phyloP scores from a whole-genome alignment of 2,329 filamentous ascomycete species.

The Corynespora cassiicola region DNA sequence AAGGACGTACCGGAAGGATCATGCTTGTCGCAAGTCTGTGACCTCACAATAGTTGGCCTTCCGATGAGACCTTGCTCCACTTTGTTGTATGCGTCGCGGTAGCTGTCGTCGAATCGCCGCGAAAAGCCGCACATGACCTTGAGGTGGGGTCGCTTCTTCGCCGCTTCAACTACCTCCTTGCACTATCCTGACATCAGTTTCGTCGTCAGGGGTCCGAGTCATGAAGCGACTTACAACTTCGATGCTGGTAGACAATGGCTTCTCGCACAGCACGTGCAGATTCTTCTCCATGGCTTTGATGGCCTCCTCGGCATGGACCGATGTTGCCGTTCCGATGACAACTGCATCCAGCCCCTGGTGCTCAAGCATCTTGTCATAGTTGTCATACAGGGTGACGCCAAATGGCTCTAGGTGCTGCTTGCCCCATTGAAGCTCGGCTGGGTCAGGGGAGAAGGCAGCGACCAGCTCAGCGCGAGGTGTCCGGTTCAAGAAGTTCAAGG shows the following conservation, averaged over 20 bases:
- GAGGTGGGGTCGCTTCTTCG: conserved; percentile 42
- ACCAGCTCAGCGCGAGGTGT: conserved; percentile 58
- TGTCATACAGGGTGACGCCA: conserved; percentile 53
- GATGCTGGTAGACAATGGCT: conserved; percentile 45
- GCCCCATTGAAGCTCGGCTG: conserved; percentile 54
- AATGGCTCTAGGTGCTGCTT: conserved; percentile 51
- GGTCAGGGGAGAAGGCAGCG: conserved; percentile 57
- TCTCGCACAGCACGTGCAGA: conserved; percentile 47
- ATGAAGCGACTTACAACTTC: conserved; percentile 29
- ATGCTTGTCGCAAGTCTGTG: too few relatives aligned
- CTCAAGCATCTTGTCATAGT: conserved; percentile 57
- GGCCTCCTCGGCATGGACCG: conserved; percentile 44
- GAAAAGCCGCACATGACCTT: conserved; percentile 56
- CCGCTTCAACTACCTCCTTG: conserved; percentile 41
- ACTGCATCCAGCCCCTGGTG: conserved; percentile 52
- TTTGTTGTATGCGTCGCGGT: conserved; percentile 46
- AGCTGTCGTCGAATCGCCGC: conserved; percentile 53
- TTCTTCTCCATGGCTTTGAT: conserved; percentile 42
- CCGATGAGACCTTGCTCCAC: conserved; percentile 47
- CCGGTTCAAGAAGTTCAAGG: conserved; percentile 54
- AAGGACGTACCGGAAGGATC: conserved; percentile 24
- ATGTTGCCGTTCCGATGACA: conserved; percentile 43
- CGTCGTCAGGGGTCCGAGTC: conserved; percentile 1
- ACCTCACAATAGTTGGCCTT: too few relatives aligned
- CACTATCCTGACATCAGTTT: conserved; percentile 13